Percentiles rank a stretch among this genome's conserved stretches.
These are phyloP conservation scores for Rhodotorula graminis DNA, from an alignment of 768 basidiomycete species.

Conservation along the genomic window DNA sequence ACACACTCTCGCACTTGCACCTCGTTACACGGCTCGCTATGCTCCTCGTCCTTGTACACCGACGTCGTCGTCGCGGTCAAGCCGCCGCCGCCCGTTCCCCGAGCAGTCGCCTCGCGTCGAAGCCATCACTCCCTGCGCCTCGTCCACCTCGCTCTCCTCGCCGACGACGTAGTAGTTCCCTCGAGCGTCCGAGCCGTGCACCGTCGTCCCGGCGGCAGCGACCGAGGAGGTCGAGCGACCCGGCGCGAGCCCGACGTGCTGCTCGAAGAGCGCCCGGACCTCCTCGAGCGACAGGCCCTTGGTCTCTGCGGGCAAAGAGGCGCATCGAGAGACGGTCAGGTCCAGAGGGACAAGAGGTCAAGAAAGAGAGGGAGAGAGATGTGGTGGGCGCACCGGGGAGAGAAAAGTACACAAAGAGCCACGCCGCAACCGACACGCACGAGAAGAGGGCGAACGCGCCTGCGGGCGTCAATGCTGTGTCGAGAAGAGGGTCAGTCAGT, in stretches of 20 bases:
- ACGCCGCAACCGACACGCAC: conserved; percentile 7
- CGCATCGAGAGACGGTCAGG: background rate
- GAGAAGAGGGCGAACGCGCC: conserved; percentile 31
- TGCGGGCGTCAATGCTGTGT: conserved; percentile 20
- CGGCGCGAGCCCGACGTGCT: conserved; percentile 3
- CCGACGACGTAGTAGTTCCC: background rate
- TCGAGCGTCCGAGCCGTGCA: background rate
- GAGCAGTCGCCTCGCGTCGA: background rate
- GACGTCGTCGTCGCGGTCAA: background rate
- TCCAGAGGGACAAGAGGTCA: background rate
- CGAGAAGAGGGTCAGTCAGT: no score
- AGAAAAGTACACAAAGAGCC: conserved; percentile 23
- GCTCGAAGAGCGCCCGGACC: conserved; percentile 26
- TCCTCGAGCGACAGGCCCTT: conserved; percentile 27
- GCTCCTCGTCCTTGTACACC: no score
- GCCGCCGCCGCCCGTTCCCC: background rate
- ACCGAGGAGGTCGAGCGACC: background rate
- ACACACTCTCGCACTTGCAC: no score
- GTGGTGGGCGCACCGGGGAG: conserved; percentile 18
- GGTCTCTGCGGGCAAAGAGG: conserved; percentile 17
- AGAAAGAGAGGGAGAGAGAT: no score
- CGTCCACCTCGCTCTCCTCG: background rate
- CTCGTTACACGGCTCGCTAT: no score
- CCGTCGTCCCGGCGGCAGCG: background rate
- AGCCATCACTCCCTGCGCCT: background rate